These are phyloP conservation scores for Candida dajiaensis DNA, from an alignment of 805 yeast species.

Conservation along the genomic window DNA sequence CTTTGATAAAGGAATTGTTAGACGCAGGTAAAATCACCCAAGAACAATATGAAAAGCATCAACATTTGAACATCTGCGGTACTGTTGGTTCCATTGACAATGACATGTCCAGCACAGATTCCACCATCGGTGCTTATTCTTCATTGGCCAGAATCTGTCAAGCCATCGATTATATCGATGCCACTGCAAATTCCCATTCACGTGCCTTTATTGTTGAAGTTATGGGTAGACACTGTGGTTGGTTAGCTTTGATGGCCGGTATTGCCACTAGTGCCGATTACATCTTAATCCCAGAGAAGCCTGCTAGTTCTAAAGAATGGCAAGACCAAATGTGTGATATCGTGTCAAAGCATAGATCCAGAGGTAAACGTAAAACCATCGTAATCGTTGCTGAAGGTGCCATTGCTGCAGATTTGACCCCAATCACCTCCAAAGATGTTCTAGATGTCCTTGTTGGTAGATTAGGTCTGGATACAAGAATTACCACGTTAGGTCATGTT, in stretches of 20 bases:
- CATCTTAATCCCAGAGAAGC: conserved; percentile 75
- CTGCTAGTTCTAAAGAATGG: conserved; percentile 62
- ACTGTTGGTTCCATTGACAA: conserved; percentile 80
- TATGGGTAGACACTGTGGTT: conserved; percentile 88
- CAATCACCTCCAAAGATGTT: conserved; percentile 61
- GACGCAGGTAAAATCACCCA: conserved; percentile 38
- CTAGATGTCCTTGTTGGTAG: conserved; percentile 56
- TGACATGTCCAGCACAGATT: conserved; percentile 81
- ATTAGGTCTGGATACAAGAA: conserved; percentile 70
- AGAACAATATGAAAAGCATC: conserved; percentile 41
- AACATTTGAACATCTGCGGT: conserved; percentile 64
- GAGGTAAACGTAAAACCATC: conserved; percentile 73
- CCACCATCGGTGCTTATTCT: conserved; percentile 79
- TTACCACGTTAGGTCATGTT: conserved; percentile 74
- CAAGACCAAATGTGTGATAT: conserved; percentile 59
- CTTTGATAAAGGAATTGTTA: conserved; percentile 53
- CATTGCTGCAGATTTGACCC: conserved; percentile 58
- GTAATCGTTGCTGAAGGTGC: conserved; percentile 87
- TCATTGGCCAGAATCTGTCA: conserved; percentile 69
- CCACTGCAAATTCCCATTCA: conserved; percentile 78
- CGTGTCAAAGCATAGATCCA: conserved; percentile 55
- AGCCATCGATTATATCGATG: conserved; percentile 75
- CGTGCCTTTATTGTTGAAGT: conserved; percentile 82
- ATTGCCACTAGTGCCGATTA: conserved; percentile 76
- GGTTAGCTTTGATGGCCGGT: conserved; percentile 82